phyloP scores from a whole-genome alignment of 2,329 filamentous ascomycete species.

The Colletotrichum nymphaeae region DNA sequence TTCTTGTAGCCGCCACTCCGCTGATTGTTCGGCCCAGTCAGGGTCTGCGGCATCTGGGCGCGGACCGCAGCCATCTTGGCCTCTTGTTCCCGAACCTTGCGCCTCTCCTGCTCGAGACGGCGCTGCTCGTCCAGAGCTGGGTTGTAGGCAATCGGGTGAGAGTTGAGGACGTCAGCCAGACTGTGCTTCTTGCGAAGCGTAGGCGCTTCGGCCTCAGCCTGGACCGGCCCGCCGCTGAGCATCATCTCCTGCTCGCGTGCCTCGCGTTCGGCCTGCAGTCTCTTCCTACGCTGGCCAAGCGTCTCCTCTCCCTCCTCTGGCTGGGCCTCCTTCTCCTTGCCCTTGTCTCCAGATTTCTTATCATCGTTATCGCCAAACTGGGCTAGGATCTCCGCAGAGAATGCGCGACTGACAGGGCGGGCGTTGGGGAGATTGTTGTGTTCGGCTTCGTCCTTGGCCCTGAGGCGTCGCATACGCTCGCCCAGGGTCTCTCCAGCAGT shows the following conservation, averaged over 20 bases:
- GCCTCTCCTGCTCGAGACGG: slow-evolving; percentile 52
- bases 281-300: slow-evolving; percentile 79
- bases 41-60: slow-evolving; percentile 59
- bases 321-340: slow-evolving; percentile 43
- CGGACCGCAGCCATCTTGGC: slow-evolving; percentile 61
- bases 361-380: slow-evolving; percentile 66
- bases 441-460: slow-evolving; percentile 61
- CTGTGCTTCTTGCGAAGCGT: slow-evolving; percentile 52
- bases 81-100: slow-evolving; percentile 55
- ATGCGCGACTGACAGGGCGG: slow-evolving; percentile 72
- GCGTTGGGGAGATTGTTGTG: slow-evolving; percentile 61
- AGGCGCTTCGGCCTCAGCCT: slow-evolving; percentile 47
- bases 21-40: slow-evolving; percentile 46
- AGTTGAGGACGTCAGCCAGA: slow-evolving; percentile 69
- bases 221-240: slow-evolving; percentile 41
- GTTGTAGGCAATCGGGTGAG: slow-evolving; percentile 52
- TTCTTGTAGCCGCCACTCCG: slow-evolving; percentile 60
- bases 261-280: slow-evolving; percentile 77
- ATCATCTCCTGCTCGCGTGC: slow-evolving; percentile 69
- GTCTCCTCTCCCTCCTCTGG: slow-evolving; percentile 76
- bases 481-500: slow-evolving; percentile 72
- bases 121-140: slow-evolving; percentile 55
- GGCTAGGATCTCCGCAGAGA: slow-evolving; percentile 76
- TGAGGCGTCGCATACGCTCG: slow-evolving; percentile 73
- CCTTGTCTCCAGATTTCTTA: slow-evolving; percentile 48